These are phyloP conservation scores for Plectranthus barbatus DNA, from an alignment of 257 asterid genomes.

Conservation along the genomic window DNA sequence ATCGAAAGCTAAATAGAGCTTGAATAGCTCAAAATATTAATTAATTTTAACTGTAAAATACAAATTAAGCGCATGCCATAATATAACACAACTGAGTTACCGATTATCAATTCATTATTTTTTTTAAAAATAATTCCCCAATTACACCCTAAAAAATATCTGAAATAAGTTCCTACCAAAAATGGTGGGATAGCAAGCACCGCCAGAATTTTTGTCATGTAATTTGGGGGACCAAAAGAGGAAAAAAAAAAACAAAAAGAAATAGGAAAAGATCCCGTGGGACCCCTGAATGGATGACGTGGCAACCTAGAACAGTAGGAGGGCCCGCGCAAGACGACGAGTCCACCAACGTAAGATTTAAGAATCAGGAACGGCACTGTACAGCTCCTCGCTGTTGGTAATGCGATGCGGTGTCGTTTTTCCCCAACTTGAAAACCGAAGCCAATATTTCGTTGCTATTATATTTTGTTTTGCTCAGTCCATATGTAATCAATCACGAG, in stretches of 20 bases:
- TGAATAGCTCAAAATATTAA: too few species aligned
- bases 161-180: too few species aligned
- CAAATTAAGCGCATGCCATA: too few species aligned
- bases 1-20: too few species aligned
- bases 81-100: too few species aligned
- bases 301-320: constrained; percentile 14
- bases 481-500: constrained; percentile 8
- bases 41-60: too few species aligned
- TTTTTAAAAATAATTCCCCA: neutral
- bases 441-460: neutral
- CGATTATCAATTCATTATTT: too few species aligned
- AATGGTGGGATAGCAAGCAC: neutral
- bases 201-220: neutral
- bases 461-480: neutral
- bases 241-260: neutral
- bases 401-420: neutral
- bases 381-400: neutral
- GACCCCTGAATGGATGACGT: too few species aligned
- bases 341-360: constrained; percentile 17
- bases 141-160: neutral
- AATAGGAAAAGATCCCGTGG: constrained; percentile 12
- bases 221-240: neutral
- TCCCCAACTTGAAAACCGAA: constrained; percentile 10
- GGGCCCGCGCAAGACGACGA: constrained; percentile 19
- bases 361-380: too few species aligned